Evolutionary conservation across 345 rosid genomes (phyloP), one percentile per base, ranked within the genome.

Genomic region (Linum usitatissimum): DNA sequence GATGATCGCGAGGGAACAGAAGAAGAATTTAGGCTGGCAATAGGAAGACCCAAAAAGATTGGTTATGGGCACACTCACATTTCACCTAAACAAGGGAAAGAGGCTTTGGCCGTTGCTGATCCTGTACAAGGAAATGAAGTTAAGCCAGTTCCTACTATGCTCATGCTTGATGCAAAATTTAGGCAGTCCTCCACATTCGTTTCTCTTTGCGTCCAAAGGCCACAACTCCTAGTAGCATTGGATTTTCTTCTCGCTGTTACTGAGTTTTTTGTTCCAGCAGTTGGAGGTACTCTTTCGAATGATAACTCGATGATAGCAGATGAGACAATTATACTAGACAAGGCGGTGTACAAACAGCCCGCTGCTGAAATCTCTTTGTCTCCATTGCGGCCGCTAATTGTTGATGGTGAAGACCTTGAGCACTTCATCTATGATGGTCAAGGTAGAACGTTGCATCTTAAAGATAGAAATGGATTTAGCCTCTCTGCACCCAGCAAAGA

Each of bases 1-100:
- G 99, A 93, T 82, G 85, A 93, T 71, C 97, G 99, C 57, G 91
- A 80, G 64, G 99, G 97, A 64, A 86, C 86, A 64, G 81, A 77
- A 73, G 84, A 87, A 73, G 94, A 80, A 64, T 84, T 84, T 72
- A 84, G 91, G 66, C 73, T 87, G 79, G 96, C 97, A 1, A 79
- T 93, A 65, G 91, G 97, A 67, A 84, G 76, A 70, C 83, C 96
- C n/a, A 79, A 78, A 61, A 76, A 79, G 49, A 64, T 74, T 66
- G 73, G 71, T 69, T 70, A 71, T 77, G 74, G 71, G 59, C 68
- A 76, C 66, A 59, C 70, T 61, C 59, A 30, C 63, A 68, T 70
- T 17, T 30, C 45, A 60, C 57, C 72, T 34, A 64, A 72, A 56
- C 62, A 73, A 61, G 79, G 63, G 49, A 70, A 55, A 65, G 77